Conservation (phyloP, 2,329 filamentous ascomycete species). For the Dactylellina haptotyla region DNA sequence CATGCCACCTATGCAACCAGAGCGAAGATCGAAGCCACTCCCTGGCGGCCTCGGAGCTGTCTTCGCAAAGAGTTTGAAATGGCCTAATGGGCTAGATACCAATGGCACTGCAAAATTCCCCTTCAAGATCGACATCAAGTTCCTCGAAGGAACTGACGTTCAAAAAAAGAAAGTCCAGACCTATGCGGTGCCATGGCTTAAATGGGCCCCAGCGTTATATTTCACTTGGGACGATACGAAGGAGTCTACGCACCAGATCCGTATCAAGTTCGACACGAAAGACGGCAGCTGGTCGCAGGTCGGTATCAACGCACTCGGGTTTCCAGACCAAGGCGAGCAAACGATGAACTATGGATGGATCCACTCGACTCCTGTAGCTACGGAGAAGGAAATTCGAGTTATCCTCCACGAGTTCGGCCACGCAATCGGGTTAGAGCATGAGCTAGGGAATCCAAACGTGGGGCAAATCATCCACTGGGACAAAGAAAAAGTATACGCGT, state of each 20-base stretch:
- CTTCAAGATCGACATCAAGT: constrained; percentile 10
- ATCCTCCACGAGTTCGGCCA: constrained; percentile 10
- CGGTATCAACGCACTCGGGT: constrained; percentile 1
- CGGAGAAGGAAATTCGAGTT: constrained; percentile 5
- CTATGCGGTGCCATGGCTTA: not conserved
- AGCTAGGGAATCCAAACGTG: constrained; percentile 10
- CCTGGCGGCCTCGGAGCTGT: constrained; percentile 7
- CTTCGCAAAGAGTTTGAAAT: constrained; percentile 1
- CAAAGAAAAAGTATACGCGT: not conserved
- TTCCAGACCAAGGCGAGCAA: not conserved
- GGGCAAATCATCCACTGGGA: constrained; percentile 11
- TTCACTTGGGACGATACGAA: not conserved
- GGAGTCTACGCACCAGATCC: not conserved
- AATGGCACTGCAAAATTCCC: constrained; percentile 1
- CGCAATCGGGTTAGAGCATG: constrained; percentile 9
- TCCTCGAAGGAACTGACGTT: constrained; percentile 8
- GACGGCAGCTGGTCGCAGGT: constrained; percentile 7
- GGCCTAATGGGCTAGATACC: not conserved
- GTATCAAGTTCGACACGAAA: constrained; percentile 3
- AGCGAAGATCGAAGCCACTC: not conserved
- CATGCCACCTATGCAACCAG: not conserved
- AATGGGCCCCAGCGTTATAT: not conserved
- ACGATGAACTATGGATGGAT: not conserved
- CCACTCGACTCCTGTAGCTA: not conserved
- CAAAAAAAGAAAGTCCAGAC: constrained; percentile 1